Percentiles rank a stretch among this genome's conserved stretches.
These are phyloP conservation scores for Neurospora sp. DNA, from an alignment of 495 filamentous ascomycete genomes.

Conservation along the genomic window DNA sequence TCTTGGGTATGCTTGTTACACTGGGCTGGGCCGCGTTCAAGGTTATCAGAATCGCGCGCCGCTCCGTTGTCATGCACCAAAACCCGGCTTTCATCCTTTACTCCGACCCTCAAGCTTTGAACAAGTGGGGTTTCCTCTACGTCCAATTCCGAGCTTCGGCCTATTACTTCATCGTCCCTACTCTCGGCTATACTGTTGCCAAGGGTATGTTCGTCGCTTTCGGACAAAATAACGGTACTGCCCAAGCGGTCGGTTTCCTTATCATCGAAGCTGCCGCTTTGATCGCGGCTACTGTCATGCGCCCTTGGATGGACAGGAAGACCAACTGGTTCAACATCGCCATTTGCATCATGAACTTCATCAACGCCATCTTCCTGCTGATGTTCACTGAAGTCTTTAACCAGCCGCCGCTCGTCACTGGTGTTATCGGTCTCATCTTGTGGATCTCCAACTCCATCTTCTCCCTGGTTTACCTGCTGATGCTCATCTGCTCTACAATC, in stretches of 20 bases:
- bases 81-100: conserved; percentile 97
- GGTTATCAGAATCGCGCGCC: conserved; percentile 80
- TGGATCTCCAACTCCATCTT: conserved; percentile 88
- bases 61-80: conserved; percentile 86
- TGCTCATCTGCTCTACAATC: conserved; percentile 76
- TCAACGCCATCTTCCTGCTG: conserved; percentile 79
- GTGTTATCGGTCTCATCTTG: conserved; percentile 91
- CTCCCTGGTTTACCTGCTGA: conserved; percentile 70
- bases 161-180: conserved; percentile 91
- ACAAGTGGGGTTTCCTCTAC: conserved; percentile 99
- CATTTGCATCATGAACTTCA: conserved; percentile 80
- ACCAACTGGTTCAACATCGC: conserved; percentile 96
- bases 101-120: conserved; percentile 84
- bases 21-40: conserved; percentile 83
- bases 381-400: conserved; percentile 79
- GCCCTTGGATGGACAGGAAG: conserved; percentile 99
- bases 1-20: conserved; percentile 72
- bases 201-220: conserved; percentile 91
- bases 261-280: conserved; percentile 77
- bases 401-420: conserved; percentile 80
- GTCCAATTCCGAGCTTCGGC: conserved; percentile 94
- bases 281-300: conserved; percentile 67
- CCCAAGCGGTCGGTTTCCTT: conserved; percentile 76
- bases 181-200: conserved; percentile 66
- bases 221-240: conserved; percentile 57